Base-by-base conservation (phyloP, 2,329 filamentous ascomycete species). In the Lasiodiplodia sp. region DNA sequence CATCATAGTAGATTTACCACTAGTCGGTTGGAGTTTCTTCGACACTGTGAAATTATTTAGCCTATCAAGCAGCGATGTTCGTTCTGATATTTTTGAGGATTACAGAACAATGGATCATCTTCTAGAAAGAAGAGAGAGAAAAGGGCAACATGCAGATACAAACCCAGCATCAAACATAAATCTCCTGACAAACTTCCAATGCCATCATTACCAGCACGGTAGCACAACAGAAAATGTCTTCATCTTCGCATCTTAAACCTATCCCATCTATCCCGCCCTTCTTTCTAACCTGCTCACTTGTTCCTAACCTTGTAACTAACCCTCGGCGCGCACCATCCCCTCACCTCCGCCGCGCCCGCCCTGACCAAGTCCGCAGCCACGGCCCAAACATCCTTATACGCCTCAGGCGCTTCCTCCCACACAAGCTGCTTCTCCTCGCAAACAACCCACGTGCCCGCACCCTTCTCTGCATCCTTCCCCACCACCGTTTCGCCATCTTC, bases 281-380 rank as follows among this genome's bases (percentile, higher is more conserved):
- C 8, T 18, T 8, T 8, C 10, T 16, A 18, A 3, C 7, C 37
- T 10, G 1, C 55, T 53, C 55, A 40, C 69, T 80, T 78, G 67
- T 75, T 75, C 69, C 79, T 73, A 12, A 80, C 77, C 72, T 81
- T 81, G 69, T 81, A 81, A 63, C 76, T 79, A 7, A 81, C 75
- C 69, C 74, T 71, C 49, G 78, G 74, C 66, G 73, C 68, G 70
- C 75, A 79, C 75, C 75, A 78, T 1, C 79, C 75, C 44, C 75
- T 71, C 12, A 78, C 68, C 62, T 70, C 71, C 12, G 75, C 77
- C 58, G 75, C 76, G 16, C 76, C 79, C 47, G 75, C 74, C 25
- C 70, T 67, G 16, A 74, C 75, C 70, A 82, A 68, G 72, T 81
- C 79, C 49, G 75, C 74, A 7, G 74, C 75, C 2, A 81, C 79